Conservation (phyloP, 352 stramenopile genomes). For the Phytophthora rubi region DNA sequence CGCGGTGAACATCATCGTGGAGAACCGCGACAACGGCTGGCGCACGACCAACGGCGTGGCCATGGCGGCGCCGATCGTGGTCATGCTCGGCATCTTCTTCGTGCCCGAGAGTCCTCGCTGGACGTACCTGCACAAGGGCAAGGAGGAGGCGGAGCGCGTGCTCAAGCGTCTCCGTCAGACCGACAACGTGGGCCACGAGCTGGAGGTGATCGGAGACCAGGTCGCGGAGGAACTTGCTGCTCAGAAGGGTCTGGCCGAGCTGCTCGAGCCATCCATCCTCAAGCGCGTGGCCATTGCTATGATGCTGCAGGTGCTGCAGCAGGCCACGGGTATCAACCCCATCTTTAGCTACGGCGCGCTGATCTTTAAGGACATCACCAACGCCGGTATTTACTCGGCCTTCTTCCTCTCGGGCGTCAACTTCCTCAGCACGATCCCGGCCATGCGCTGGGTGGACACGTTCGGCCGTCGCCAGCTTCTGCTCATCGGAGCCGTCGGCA, state of each 20-base stretch:
- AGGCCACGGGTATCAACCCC: no score
- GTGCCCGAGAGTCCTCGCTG: no score
- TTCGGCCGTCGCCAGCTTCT: conserved; percentile 46
- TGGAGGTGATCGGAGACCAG: conserved; percentile 44
- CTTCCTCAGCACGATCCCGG: conserved; percentile 18
- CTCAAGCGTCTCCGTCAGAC: conserved; percentile 34
- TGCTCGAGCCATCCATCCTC: conserved; percentile 42
- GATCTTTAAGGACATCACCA: conserved; percentile 24
- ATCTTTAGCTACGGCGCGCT: no score
- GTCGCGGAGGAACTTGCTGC: conserved; percentile 32
- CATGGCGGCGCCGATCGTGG: no score
- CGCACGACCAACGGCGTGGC: no score
- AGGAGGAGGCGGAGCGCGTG: no score
- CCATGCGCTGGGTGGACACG: conserved; percentile 36
- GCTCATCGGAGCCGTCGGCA: conserved; percentile 33
- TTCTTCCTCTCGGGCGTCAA: conserved; percentile 40
- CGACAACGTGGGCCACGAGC: conserved; percentile 36
- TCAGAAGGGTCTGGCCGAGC: conserved; percentile 27
- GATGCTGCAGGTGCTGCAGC: no score
- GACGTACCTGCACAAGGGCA: no score
- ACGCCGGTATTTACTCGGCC: conserved; percentile 31
- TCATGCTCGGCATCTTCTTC: no score
- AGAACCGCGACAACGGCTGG: no score
- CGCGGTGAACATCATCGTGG: no score
- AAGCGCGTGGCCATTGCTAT: neutral